Evolutionary conservation across 352 stramenopile species (phyloP), one percentile per base, ranked within the genome.

Genomic region (Globisporangium paddicum): DNA sequence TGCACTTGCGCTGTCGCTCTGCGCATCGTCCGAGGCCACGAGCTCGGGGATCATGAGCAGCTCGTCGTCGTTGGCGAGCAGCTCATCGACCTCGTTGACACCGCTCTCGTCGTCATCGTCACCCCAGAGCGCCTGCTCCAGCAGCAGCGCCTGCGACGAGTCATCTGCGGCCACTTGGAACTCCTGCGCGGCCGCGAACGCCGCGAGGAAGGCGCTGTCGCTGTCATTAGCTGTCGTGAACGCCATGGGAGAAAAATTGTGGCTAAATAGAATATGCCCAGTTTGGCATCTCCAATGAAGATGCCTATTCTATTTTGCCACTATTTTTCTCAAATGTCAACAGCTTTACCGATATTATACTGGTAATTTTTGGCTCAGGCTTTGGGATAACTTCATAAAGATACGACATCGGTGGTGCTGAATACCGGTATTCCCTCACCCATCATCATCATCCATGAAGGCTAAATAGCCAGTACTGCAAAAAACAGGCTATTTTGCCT

Each of bases 91-190:
- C 10, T 10, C 21, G 28, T 38, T 16, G 14, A 42, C 32, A 28
- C 6, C 11, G 16, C 13, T 30, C 13, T 53, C 21, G 19, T 54
- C 54, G 2, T 51, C 40, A 28, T 60, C 53, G 25, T 59, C 54
- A 32, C 54, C 44, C 54, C 54, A 60, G 44, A 60, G 54, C 54
- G 42, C 54, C 28, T 60, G 54, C 19, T 60, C 54, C 19, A 60
- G 54, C 16, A 45, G 28, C 30, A n/a, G 21, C n/a, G 42, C 19
- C 16, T 21, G 38, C n/a, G 52, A 1, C 23, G 45, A 23, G 25
- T 35, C 23, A 1, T 49, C 52, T 10, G 37, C 25, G 50, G 46
- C 30, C 38, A 18, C 25, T 25, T 28, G 23, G 23, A 26, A 49
- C 30, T 38, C 54, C 11, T 60, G 42, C 26, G 14, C 52, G 9